phyloP scores from a whole-genome alignment of 2,329 filamentous ascomycete species.

The Aspergillus oerlinghausenensis region DNA sequence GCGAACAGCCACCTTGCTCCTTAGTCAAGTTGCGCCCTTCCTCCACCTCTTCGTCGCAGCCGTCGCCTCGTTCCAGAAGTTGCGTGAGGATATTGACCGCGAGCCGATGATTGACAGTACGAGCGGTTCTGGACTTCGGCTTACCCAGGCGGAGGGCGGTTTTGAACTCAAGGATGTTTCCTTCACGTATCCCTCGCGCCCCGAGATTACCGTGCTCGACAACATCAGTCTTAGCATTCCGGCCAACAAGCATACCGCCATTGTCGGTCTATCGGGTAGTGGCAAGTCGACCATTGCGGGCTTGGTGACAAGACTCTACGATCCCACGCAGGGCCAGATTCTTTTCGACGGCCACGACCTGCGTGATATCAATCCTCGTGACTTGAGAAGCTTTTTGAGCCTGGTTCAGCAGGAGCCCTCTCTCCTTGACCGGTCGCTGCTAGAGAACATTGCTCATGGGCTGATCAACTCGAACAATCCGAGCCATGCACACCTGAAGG shows the following conservation, averaged over 20 bases:
- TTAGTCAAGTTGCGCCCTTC: constrained; percentile 38
- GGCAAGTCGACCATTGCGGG: constrained; percentile 74
- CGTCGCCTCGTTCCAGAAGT: constrained; percentile 52
- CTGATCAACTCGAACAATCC: constrained; percentile 39
- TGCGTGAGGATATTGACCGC: constrained; percentile 55
- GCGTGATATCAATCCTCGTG: constrained; percentile 28
- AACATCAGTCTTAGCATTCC: constrained; percentile 32
- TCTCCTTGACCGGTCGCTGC: constrained; percentile 77
- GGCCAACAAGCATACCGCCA: constrained; percentile 50
- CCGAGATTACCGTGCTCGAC: constrained; percentile 37
- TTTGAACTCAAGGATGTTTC: constrained; percentile 35
- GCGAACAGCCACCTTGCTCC: constrained; percentile 29
- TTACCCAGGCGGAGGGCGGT: constrained; percentile 22
- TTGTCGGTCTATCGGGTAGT: constrained; percentile 68
- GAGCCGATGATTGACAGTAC: constrained; percentile 44
- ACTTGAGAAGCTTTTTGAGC: constrained; percentile 20
- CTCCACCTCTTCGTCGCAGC: constrained; percentile 47
- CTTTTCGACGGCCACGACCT: constrained; percentile 36
- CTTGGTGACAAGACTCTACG: constrained; percentile 69
- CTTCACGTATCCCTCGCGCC: constrained; percentile 31
- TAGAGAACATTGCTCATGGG: constrained; percentile 65
- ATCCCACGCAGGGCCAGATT: constrained; percentile 35
- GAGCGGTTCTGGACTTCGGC: constrained; percentile 15
- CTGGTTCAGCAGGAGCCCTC: constrained; percentile 63
- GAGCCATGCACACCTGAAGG: constrained; percentile 46